A percentile compares a stretch with the other conserved stretches of the same genome.
These are phyloP conservation scores for Chamaecyparis obtusa DNA, from an alignment of 75 land plant genomes.

Conservation along the genomic window DNA sequence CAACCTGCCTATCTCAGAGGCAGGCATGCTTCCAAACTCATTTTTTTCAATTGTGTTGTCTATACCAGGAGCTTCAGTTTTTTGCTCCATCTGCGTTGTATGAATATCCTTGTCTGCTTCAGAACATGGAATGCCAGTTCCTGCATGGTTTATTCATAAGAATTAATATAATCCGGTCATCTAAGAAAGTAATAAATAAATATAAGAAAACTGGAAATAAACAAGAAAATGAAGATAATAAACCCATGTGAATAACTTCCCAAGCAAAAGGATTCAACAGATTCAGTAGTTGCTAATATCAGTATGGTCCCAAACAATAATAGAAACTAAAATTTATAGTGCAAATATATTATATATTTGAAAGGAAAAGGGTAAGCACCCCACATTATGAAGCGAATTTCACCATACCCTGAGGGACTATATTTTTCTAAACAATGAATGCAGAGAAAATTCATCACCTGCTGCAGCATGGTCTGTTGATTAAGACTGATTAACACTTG, in stretches of 20 bases:
- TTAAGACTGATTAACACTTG: neutral
- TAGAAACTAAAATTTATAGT: neutral
- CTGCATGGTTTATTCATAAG: conserved; percentile 5
- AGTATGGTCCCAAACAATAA: neutral
- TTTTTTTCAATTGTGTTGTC: neutral
- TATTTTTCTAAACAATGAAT: neutral
- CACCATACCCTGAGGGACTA: neutral
- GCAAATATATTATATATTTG: neutral
- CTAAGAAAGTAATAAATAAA: neutral
- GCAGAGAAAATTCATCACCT: neutral
- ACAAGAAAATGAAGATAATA: neutral
- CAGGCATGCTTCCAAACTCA: neutral
- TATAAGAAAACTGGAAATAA: neutral
- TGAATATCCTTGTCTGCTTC: conserved; percentile 4
- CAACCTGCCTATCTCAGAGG: neutral
- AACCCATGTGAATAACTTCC: neutral
- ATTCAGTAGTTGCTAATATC: neutral
- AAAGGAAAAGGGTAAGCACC: neutral
- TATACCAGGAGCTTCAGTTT: neutral
- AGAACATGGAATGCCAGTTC: neutral
- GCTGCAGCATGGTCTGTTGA: neutral
- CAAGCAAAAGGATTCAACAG: neutral
- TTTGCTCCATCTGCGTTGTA: conserved; percentile 5
- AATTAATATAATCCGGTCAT: neutral
- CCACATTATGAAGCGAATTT: too few species aligned